phyloP scores from a whole-genome alignment of 2,329 filamentous ascomycete genomes.

The Mycocentrospora acerina region DNA sequence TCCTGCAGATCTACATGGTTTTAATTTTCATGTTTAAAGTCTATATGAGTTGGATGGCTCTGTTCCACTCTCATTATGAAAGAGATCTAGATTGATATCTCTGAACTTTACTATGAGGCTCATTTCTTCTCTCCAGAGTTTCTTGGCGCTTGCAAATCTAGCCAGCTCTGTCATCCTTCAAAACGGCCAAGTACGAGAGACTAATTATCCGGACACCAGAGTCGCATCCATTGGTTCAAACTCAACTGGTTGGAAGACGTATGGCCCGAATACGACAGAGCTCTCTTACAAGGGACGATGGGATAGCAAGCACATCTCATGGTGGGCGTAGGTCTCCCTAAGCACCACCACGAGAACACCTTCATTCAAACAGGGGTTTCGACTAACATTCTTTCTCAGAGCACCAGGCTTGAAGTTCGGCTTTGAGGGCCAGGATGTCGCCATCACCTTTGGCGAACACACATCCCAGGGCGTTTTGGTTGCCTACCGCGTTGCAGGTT shows the following conservation, averaged over 20 bases:
- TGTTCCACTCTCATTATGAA: too few relatives aligned
- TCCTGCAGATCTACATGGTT: too few relatives aligned
- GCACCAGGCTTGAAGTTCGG: constrained; percentile 58
- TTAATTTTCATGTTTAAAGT: too few relatives aligned
- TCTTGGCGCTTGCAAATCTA: constrained; percentile 18
- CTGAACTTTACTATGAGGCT: constrained; percentile 12
- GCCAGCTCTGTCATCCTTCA: constrained; percentile 45
- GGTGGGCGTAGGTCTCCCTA: constrained; percentile 57
- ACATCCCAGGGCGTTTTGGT: constrained; percentile 55
- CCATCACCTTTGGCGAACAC: constrained; percentile 56
- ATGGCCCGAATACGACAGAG: constrained; percentile 54
- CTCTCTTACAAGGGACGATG: constrained; percentile 64
- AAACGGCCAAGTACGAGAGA: constrained; percentile 45
- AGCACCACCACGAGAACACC: not conserved
- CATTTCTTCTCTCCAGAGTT: constrained; percentile 2
- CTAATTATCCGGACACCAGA: constrained; percentile 43
- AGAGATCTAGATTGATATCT: too few relatives aligned
- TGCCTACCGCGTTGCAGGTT: constrained; percentile 59
- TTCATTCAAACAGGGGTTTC: not conserved
- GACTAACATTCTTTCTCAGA: constrained; percentile 5
- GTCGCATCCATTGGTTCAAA: constrained; percentile 29
- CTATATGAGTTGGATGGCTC: constrained; percentile 1
- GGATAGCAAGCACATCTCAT: constrained; percentile 62
- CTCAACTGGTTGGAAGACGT: constrained; percentile 48
- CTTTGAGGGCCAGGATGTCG: constrained; percentile 56